Conservation (phyloP, 2,329 filamentous ascomycete genomes). For the Colletotrichum sp. region DNA sequence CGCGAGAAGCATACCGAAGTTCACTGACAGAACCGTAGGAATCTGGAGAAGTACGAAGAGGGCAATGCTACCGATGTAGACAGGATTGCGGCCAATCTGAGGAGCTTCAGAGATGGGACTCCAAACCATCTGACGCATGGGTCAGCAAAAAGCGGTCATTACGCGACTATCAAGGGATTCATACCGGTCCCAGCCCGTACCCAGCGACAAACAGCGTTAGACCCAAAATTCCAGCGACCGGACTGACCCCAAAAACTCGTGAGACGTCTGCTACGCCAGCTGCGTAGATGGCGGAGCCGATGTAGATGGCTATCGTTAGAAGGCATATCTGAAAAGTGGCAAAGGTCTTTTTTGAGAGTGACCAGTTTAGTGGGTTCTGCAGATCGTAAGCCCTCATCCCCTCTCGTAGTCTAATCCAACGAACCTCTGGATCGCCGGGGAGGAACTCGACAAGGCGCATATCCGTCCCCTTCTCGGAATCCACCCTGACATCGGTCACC, state of each 20-base stretch:
- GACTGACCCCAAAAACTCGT: neutral
- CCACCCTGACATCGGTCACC: neutral
- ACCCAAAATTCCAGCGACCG: neutral
- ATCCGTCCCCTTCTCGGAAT: neutral
- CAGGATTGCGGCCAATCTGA: slow-evolving; percentile 10
- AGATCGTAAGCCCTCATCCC: neutral
- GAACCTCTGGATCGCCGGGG: slow-evolving; percentile 7
- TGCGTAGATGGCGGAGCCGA: slow-evolving; percentile 14
- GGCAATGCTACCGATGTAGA: slow-evolving; percentile 14
- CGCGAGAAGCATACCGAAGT: slow-evolving; percentile 8
- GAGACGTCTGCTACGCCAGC: slow-evolving; percentile 1
- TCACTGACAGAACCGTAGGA: neutral
- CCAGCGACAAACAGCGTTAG: slow-evolving; percentile 13
- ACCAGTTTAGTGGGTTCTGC: slow-evolving; percentile 1
- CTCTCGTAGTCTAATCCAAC: neutral
- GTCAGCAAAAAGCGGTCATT: neutral
- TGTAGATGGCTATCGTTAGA: neutral
- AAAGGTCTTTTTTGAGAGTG: neutral
- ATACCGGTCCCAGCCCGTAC: slow-evolving; percentile 7
- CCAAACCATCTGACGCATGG: neutral
- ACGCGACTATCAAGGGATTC: neutral
- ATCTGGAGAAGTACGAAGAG: slow-evolving; percentile 11
- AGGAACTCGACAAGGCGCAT: neutral
- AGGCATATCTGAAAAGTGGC: slow-evolving; percentile 5
- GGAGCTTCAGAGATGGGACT: slow-evolving; percentile 13